A percentile compares a stretch with the other conserved stretches of the same genome.
Evolutionary conservation across 305 asterid species (phyloP).

Genomic region (Fraxinus nigra): DNA sequence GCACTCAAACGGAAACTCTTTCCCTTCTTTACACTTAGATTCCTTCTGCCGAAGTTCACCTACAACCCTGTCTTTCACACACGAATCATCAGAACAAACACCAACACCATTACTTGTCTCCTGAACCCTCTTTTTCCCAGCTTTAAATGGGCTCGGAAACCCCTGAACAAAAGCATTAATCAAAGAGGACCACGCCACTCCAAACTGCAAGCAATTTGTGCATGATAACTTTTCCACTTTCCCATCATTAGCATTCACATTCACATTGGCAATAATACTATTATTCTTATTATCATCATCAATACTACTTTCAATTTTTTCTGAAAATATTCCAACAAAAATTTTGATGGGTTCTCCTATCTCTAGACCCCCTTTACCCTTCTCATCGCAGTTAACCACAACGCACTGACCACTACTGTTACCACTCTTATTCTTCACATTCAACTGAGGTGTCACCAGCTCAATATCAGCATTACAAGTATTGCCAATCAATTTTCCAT

Average conservation of each 20-base stretch:
- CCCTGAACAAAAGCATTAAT: constrained; percentile 75
- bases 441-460: constrained; percentile 35
- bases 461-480: constrained; percentile 28
- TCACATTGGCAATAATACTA: constrained; percentile 18
- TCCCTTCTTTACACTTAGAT: constrained; percentile 50
- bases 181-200: constrained; percentile 62
- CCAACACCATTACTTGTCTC: constrained; percentile 34
- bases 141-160: constrained; percentile 56
- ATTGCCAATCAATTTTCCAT: constrained; percentile 26
- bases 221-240: constrained; percentile 42
- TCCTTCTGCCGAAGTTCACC: constrained; percentile 37
- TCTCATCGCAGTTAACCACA: constrained; percentile 36
- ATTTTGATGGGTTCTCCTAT: constrained; percentile 51
- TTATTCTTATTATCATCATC: constrained; percentile 1
- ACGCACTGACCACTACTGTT: constrained; percentile 23
- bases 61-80: constrained; percentile 23
- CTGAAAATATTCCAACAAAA: constrained; percentile 56
- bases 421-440: constrained; percentile 39
- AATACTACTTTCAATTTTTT: constrained; percentile 40
- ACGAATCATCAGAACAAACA: constrained; percentile 25
- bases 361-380: constrained; percentile 34
- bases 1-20: constrained; percentile 57
- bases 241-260: constrained; percentile 29
- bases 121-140: constrained; percentile 50
- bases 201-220: constrained; percentile 63